A percentile compares a stretch with the other conserved stretches of the same genome.
phyloP scores from a whole-genome alignment of 805 yeast genomes.

The Yarrowia alimentaria region DNA sequence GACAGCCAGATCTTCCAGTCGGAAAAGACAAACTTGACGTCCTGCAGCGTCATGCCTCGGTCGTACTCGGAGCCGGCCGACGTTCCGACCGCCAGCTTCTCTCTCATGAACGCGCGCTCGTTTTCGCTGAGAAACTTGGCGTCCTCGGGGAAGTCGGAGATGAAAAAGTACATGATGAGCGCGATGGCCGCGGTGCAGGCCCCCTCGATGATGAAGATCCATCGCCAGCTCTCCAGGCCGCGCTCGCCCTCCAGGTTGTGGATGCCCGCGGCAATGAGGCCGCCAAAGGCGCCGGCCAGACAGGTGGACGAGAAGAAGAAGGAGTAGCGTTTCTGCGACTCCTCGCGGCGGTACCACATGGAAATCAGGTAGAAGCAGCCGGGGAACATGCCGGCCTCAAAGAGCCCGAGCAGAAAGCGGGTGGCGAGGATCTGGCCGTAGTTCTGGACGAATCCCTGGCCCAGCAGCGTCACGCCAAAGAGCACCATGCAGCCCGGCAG shows the following conservation, averaged over 20 bases:
- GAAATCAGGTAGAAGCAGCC: conserved; percentile 69
- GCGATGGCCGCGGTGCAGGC: conserved; percentile 41
- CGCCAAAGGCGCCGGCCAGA: conserved; percentile 74
- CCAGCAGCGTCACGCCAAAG: conserved; percentile 65
- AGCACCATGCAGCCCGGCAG: conserved; percentile 54
- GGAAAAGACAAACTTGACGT: conserved; percentile 51
- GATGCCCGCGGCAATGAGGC: conserved; percentile 64
- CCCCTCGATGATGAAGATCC: conserved; percentile 57
- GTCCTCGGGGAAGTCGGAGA: conserved; percentile 73
- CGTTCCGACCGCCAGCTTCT: conserved; percentile 56
- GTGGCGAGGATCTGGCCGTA: conserved; percentile 61
- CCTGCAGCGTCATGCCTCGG: conserved; percentile 47
- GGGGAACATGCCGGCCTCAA: conserved; percentile 73
- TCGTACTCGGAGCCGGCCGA: conserved; percentile 53
- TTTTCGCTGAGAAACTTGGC: conserved; percentile 52
- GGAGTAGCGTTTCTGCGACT: conserved; percentile 67
- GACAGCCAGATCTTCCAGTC: conserved; percentile 59
- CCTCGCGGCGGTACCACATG: conserved; percentile 61
- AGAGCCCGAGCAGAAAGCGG: conserved; percentile 63
- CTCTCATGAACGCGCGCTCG: conserved; percentile 56
- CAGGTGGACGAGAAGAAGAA: conserved; percentile 69
- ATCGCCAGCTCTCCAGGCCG: conserved; percentile 53
- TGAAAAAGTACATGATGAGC: conserved; percentile 45
- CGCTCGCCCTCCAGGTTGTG: conserved; percentile 50
- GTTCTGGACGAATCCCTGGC: conserved; percentile 61